Evolutionary conservation across 371 early-diverging fungal genomes (phyloP).

Genomic region (Cokeromyces recurvatus): DNA sequence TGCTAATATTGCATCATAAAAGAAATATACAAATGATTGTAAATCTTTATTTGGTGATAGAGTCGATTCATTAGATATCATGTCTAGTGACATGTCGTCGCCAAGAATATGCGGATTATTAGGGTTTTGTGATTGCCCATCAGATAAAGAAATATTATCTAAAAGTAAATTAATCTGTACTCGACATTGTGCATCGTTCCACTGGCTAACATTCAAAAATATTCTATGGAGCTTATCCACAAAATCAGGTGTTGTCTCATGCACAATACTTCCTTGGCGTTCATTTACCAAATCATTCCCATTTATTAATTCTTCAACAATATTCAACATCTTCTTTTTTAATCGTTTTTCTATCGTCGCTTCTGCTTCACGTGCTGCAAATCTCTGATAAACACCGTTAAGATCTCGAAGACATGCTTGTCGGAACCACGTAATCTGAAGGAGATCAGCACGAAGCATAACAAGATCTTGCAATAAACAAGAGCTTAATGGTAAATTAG

Average conservation of each 20-base stretch:
- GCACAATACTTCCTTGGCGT: conserved; percentile 9
- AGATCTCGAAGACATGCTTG: conserved; percentile 43
- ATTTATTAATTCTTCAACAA: conserved; percentile 36
- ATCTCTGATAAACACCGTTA: conserved; percentile 42
- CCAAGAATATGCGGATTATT: conserved; percentile 27
- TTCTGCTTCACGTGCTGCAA: conserved; percentile 28
- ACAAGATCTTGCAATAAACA: conserved; percentile 33
- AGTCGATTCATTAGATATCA: not conserved
- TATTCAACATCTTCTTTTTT: conserved; percentile 38
- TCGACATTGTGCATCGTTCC: conserved; percentile 59
- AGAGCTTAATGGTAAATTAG: conserved; percentile 38
- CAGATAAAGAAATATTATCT: conserved; percentile 47
- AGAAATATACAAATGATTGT: conserved; percentile 49
- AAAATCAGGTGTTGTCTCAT: conserved; percentile 29
- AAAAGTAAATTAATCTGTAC: conserved; percentile 55
- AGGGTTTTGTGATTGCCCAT: conserved; percentile 20
- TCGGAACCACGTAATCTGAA: conserved; percentile 41
- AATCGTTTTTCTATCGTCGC: conserved; percentile 27
- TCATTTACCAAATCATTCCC: conserved; percentile 15
- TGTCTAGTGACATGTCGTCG: conserved; percentile 17
- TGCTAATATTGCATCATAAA: conserved; percentile 30
- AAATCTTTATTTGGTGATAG: conserved; percentile 27
- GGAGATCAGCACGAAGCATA: conserved; percentile 33
- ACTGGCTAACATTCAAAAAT: conserved; percentile 50
- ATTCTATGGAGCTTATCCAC: conserved; percentile 44